A percentile compares a stretch with the other conserved stretches of the same genome.
phyloP scores from a whole-genome alignment of 106 monocot species.

The Amphibolis antarctica region DNA sequence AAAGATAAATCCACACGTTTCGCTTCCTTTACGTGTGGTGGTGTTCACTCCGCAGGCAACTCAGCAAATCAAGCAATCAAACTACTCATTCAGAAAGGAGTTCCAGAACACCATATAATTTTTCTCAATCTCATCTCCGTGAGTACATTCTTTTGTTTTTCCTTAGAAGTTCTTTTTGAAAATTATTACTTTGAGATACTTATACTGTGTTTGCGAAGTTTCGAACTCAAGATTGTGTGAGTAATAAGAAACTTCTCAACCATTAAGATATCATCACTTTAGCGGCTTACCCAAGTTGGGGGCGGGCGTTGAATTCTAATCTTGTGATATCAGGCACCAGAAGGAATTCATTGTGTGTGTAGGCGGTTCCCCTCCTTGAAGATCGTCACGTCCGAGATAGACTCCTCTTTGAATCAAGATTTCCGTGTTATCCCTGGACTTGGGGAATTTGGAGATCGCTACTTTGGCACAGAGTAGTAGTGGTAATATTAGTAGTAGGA shows the following conservation, averaged over 20 bases:
- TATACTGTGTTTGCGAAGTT: too few species aligned
- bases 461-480: constrained; percentile 63
- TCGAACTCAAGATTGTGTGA: too few species aligned
- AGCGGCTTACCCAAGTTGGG: too few species aligned
- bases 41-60: constrained; percentile 1
- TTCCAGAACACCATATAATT: constrained; percentile 9
- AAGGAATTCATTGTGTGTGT: constrained; percentile 66
- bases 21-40: neutral
- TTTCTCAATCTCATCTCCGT: constrained; percentile 17
- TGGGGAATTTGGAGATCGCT: constrained; percentile 88
- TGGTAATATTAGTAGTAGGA: neutral
- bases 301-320: too few species aligned
- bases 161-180: neutral
- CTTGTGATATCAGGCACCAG: constrained; percentile 3
- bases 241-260: too few species aligned
- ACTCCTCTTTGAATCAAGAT: constrained; percentile 57
- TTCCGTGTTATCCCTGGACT: constrained; percentile 81
- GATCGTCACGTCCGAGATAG: constrained; percentile 90
- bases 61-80: constrained; percentile 16
- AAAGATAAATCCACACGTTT: too few species aligned
- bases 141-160: neutral
- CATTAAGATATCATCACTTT: too few species aligned
- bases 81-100: constrained; percentile 14
- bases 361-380: constrained; percentile 72
- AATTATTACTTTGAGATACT: too few species aligned